Conservation (phyloP, 148 eudicot species). For the Silene uniflora region DNA sequence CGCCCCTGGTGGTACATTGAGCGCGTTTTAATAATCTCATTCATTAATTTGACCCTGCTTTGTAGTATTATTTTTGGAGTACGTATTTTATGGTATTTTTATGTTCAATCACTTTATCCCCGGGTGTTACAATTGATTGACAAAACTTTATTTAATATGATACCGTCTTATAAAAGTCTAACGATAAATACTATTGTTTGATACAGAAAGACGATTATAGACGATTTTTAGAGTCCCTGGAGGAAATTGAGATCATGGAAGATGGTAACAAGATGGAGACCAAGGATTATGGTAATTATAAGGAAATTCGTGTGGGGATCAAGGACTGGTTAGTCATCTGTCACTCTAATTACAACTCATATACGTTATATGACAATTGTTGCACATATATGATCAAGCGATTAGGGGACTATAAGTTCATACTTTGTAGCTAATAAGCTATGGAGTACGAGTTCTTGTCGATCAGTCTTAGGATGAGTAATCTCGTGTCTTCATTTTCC, state of each 20-base stretch:
- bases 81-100: no score
- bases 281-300: conserved; percentile 15
- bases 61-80: no score
- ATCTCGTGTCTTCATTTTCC: not conserved
- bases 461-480: not conserved
- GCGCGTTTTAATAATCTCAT: no score
- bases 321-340: conserved; percentile 55
- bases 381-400: no score
- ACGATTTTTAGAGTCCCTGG: conserved; percentile 42
- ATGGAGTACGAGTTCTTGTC: not conserved
- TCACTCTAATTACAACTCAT: not conserved
- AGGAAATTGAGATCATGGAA: conserved; percentile 25
- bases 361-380: no score
- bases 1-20: no score
- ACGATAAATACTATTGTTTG: not conserved
- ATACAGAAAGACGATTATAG: conserved; percentile 53
- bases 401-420: not conserved
- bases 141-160: no score
- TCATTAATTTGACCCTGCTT: no score
- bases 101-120: no score
- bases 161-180: not conserved
- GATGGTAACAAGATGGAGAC: conserved; percentile 2
- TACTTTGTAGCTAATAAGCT: no score
- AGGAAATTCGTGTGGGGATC: conserved; percentile 57
- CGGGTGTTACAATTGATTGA: no score